These are phyloP conservation scores for Aureococcus anophagefferens DNA, from an alignment of 108 stramenopile species.

Conservation along the genomic window DNA sequence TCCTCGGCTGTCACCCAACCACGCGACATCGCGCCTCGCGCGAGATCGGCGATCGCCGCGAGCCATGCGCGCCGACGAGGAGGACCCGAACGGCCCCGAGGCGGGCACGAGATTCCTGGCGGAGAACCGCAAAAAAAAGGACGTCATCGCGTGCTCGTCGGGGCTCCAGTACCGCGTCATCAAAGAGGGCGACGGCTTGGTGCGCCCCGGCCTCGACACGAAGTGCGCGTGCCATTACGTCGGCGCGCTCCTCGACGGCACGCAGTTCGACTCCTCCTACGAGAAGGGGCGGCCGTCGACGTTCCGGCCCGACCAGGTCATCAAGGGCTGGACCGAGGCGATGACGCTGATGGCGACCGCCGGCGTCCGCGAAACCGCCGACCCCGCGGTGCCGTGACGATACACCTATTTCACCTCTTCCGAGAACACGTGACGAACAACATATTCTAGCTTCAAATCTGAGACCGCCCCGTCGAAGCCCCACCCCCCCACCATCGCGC, in stretches of 20 bases:
- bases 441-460: too few species aligned
- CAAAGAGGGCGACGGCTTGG: slow-evolving; percentile 54
- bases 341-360: slow-evolving; percentile 82
- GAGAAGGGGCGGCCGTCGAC: slow-evolving; percentile 81
- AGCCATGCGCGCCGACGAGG: too few species aligned
- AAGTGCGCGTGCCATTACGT: slow-evolving; percentile 95
- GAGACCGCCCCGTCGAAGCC: too few species aligned
- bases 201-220: slow-evolving; percentile 47
- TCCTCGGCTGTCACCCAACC: too few species aligned
- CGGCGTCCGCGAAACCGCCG: too few species aligned
- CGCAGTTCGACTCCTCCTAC: slow-evolving; percentile 84
- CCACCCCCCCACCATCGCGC: too few species aligned
- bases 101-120: slow-evolving; percentile 4
- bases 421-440: too few species aligned
- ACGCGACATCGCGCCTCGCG: too few species aligned
- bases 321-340: slow-evolving; percentile 84
- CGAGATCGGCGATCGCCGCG: too few species aligned
- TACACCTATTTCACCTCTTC: too few species aligned
- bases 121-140: slow-evolving; percentile 1
- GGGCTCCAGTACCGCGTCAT: slow-evolving; percentile 20
- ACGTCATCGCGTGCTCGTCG: slow-evolving; percentile 3
- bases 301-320: slow-evolving; percentile 82
- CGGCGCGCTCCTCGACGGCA: slow-evolving; percentile 85
- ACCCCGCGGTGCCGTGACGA: too few species aligned
- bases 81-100: too few species aligned